Evolutionary conservation across 2,329 filamentous ascomycete genomes (phyloP).

Genomic region (Arthrobotrys pseudoclavata): DNA sequence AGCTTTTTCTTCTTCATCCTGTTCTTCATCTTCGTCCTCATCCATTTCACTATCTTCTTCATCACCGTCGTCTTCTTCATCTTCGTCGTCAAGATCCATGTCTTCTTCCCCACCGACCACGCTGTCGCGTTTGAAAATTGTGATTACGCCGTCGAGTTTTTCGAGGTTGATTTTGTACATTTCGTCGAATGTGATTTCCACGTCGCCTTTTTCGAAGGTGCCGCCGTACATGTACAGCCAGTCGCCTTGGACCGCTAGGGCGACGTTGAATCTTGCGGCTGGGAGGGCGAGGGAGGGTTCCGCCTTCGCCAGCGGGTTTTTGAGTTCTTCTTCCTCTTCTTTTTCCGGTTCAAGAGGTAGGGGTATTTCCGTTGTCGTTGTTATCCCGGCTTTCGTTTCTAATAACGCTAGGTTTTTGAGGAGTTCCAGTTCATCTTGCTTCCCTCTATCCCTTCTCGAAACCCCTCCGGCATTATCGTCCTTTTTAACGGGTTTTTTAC

Average conservation of each 20-base stretch:
- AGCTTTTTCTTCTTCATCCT: conserved; percentile 59
- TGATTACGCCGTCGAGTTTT: conserved; percentile 92
- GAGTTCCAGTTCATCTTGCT: conserved; percentile 92
- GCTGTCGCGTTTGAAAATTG: conserved; percentile 90
- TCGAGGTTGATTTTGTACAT: conserved; percentile 93
- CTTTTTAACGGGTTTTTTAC: conserved; percentile 77
- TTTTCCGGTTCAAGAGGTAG: conserved; percentile 65
- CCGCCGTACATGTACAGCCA: conserved; percentile 94
- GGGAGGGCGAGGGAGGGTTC: conserved; percentile 81
- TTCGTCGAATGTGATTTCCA: conserved; percentile 96
- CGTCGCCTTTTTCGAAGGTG: conserved; percentile 93
- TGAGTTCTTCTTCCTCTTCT: conserved; percentile 72
- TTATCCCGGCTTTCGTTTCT: conserved; percentile 75
- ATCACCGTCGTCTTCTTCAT: conserved; percentile 76
- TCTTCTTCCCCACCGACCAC: conserved; percentile 75
- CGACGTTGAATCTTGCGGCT: conserved; percentile 90
- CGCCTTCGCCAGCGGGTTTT: conserved; percentile 68
- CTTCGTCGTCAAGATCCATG: conserved; percentile 73
- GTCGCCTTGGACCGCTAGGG: conserved; percentile 91
- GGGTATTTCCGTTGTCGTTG: conserved; percentile 65
- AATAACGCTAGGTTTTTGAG: conserved; percentile 87
- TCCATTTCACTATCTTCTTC: conserved; percentile 70
- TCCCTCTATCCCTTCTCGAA: conserved; percentile 78
- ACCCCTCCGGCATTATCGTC: conserved; percentile 67
- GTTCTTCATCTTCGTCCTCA: conserved; percentile 71